Evolutionary conservation across 495 filamentous ascomycete genomes (phyloP), one percentile per base, ranked within the genome.

Genomic region (Paragyromitra xinjiangensis): DNA sequence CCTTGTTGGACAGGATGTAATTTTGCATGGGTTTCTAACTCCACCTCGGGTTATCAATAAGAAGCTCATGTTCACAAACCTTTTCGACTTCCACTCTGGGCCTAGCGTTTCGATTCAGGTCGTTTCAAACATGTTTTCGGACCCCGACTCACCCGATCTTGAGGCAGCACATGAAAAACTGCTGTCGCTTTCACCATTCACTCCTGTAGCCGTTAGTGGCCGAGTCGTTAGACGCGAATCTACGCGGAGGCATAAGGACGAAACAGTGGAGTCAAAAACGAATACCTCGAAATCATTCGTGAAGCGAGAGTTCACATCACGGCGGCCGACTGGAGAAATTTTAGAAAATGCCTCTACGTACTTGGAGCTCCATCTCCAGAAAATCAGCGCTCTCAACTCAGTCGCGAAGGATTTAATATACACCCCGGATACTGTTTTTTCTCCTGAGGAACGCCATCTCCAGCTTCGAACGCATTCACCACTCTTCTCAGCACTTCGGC

Each of bases 371-470:
- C 82, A 85, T n/a, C 82, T 96, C 16, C 77, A 86, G n/a, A 86
- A 87, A 6, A 87, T 99, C 50, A 83, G 88, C 42, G 84, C 86
- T 65, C 85, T 98, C 4, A 97, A 97, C 74, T 85, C 88, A 1
- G 93, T 98, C 62, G 89, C 93, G 1, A 88, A 88, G 59, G 88
- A 95, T 67, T 89, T 97, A 45, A 89, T 95, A 64, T 87, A 93
- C 78, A 91, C 90, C 0, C 84, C 88, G 14, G 88, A 91, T 64
- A 91, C 90, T 24, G 87, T 89, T 0, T 97, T 94, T 81, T 87
- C 92, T 2, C 88, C 90, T 0, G 87, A 92, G 67, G 86, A 92
- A 39, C 90, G 95, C 37, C 92, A 98, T 83, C 86, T 99, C 8
- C 94, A 98, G 80, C 85, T 98, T 6, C 91, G 94, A 12, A 92